Conservation (phyloP, 2,329 filamentous ascomycete species). For the Claviceps humidiphila region DNA sequence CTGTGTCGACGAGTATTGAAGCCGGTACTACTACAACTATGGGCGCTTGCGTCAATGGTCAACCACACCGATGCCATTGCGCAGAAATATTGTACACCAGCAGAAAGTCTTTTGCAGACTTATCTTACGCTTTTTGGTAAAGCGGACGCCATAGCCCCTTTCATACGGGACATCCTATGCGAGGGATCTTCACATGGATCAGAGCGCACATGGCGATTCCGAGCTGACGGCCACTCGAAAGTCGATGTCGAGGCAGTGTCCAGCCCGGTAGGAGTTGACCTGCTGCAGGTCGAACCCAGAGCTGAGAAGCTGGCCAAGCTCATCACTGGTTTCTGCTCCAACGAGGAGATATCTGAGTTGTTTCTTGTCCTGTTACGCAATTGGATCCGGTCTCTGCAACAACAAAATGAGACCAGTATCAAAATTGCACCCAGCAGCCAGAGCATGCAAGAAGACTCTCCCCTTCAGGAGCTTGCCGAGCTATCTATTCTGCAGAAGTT, state of each 20-base stretch:
- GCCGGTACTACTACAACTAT: conserved; percentile 47
- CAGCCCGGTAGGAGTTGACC: conserved; percentile 19
- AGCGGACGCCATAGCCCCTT: conserved; percentile 29
- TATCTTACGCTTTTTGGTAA: conserved; percentile 45
- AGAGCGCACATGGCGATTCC: conserved; percentile 39
- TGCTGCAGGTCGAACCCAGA: conserved; percentile 33
- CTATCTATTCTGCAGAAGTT: conserved; percentile 52
- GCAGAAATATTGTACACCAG: conserved; percentile 29
- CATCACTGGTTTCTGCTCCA: conserved; percentile 35
- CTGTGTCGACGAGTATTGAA: conserved; percentile 47
- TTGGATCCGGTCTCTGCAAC: conserved; percentile 34
- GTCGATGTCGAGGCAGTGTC: conserved; percentile 35
- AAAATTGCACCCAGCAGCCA: conserved; percentile 17
- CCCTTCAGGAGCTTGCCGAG: conserved; percentile 38
- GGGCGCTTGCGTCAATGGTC: conserved; percentile 45
- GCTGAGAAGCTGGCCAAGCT: conserved; percentile 34
- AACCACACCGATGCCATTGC: conserved; percentile 19
- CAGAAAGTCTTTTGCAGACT: conserved; percentile 38
- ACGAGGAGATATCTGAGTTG: conserved; percentile 43
- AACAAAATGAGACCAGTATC: conserved; percentile 12
- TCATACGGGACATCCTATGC: conserved; percentile 44
- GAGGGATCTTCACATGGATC: conserved; percentile 28
- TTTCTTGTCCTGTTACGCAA: conserved; percentile 32
- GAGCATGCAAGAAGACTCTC: conserved; percentile 22
- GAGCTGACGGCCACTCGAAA: conserved; percentile 27